Base-by-base conservation (phyloP, 2,329 filamentous ascomycete genomes). In the Fusarium ramigenum region DNA sequence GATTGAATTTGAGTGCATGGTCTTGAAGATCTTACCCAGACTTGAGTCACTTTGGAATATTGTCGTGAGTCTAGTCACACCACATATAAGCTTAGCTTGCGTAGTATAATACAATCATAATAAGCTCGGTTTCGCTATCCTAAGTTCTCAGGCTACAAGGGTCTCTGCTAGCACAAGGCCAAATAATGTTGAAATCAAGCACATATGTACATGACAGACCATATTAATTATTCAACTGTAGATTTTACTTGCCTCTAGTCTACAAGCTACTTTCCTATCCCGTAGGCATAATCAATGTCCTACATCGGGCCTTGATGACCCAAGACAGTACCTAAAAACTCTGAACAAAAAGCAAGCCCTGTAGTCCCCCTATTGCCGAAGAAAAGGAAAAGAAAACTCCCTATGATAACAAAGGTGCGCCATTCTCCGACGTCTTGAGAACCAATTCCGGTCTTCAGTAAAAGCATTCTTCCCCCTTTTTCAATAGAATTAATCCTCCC, bases 381-480 rank as follows among this genome's bases (percentile, higher is more conserved):
- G 36, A 69, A 54, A 64, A 44, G 63, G 39, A 60, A 68, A n/a
- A 47, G 44, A 30, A 57, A 66, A 66, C 61, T 61, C 46, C 63
- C 56, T 23, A 28, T 67, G 64, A 69, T 63, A 53, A 72, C 49
- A 63, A 66, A 62, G 46, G 57, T 72, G 66, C 76, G 73, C 76
- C 76, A 76, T 77, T 78, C 73, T 76, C 76, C 76, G 54, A 66
- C 70, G 58, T 78, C 66, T 77, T 68, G 63, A 66, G 60, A 50
- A 59, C 58, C 71, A 60, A 58, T 57, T 54, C 54, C 47, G 56
- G 53, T 65, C 71, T 59, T 37, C 40, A 53, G 37, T 32, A 59
- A 46, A 43, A n/a, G 28, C 16, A 54, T 39, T 25, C 39, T n/a
- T 56, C 39, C 65, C 50, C 44, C 39, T 11, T 70, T 69, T 65